Base-by-base conservation (phyloP, 441 rosid genomes). In the Capsella rubella region DNA sequence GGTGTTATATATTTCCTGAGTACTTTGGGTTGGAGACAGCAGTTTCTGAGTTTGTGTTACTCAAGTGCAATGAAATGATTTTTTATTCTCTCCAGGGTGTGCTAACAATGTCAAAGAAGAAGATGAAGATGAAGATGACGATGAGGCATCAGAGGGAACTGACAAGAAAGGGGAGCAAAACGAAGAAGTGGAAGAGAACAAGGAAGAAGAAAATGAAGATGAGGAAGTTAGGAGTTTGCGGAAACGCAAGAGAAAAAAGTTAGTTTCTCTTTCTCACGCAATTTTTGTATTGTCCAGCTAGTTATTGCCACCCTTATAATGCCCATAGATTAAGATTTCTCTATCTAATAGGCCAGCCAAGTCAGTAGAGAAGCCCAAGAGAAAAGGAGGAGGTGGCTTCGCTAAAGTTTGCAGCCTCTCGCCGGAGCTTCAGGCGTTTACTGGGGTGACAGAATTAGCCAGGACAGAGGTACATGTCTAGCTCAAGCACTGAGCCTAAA, bases 351-450 rank as follows among this genome's bases (percentile, higher is more conserved):
- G 97, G 82, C 83, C 91, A 69, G 82, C 58, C 45, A 80, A 81
- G 83, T 76, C 76, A 14, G 81, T 59, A 57, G 83, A 76, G 69
- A 93, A 81, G 73, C 80, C 83, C 52, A 89, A 85, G 82, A 90
- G 81, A 82, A 87, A 86, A 83, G 82, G 78, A 50, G 80, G 87
- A 21, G 95, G 97, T 51, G 91, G 91, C 47, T 89, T 89, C 81
- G 67, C 80, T 47, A 89, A 87, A 79, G 60, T 84, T 66, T 84
- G 87, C 78, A 82, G 85, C 64, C 90, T 89, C 60, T 89, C 94
- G 40, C 89, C 90, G 3, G 85, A 86, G 77, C 90, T 89, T 74
- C 94, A 84, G 80, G 81, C 83, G 52, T 77, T 89, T 61, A 50
- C 81, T 50, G 90, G 89, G 66, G 85, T 66, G 55, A 54, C 87